These are phyloP conservation scores for Colletotrichum sp. DNA, from an alignment of 2,329 filamentous ascomycete species.

Conservation along the genomic window DNA sequence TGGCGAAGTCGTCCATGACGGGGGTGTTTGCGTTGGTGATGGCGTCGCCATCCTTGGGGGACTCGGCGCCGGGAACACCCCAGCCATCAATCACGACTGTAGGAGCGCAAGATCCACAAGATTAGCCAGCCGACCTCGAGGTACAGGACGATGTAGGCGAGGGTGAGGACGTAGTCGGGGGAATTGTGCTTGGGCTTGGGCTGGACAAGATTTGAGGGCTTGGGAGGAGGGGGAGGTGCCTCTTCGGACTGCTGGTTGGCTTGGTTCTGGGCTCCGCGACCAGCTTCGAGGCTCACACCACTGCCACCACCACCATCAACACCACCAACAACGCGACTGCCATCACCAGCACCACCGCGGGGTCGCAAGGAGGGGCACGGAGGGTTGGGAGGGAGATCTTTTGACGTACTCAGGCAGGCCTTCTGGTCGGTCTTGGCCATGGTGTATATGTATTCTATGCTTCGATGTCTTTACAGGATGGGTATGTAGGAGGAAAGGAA, in stretches of 20 bases:
- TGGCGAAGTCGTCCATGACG: slow-evolving; percentile 90
- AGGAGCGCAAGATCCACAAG: slow-evolving; percentile 53
- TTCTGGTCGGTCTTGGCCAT: slow-evolving; percentile 64
- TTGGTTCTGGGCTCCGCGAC: not conserved
- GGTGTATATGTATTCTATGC: slow-evolving; percentile 25
- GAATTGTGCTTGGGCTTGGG: not conserved
- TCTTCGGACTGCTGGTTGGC: not conserved
- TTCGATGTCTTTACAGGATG: slow-evolving; percentile 2
- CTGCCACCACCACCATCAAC: not conserved
- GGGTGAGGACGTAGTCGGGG: slow-evolving; percentile 22
- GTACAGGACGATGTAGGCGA: slow-evolving; percentile 56
- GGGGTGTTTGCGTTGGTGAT: slow-evolving; percentile 94
- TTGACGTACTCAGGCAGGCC: slow-evolving; percentile 65
- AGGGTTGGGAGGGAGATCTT: slow-evolving; percentile 33
- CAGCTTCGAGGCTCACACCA: not conserved
- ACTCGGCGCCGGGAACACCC: slow-evolving; percentile 83
- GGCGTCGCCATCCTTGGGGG: slow-evolving; percentile 89
- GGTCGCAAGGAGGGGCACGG: slow-evolving; percentile 18
- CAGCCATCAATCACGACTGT: slow-evolving; percentile 98
- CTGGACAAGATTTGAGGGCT: not conserved
- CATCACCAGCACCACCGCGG: slow-evolving; percentile 3
- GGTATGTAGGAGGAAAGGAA: not conserved
- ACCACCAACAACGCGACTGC: not conserved
- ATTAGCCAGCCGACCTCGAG: slow-evolving; percentile 66
- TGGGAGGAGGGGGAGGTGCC: slow-evolving; percentile 16